Base-by-base conservation (phyloP, 2,329 filamentous ascomycete species). In the Aspergillus luchuensis region DNA sequence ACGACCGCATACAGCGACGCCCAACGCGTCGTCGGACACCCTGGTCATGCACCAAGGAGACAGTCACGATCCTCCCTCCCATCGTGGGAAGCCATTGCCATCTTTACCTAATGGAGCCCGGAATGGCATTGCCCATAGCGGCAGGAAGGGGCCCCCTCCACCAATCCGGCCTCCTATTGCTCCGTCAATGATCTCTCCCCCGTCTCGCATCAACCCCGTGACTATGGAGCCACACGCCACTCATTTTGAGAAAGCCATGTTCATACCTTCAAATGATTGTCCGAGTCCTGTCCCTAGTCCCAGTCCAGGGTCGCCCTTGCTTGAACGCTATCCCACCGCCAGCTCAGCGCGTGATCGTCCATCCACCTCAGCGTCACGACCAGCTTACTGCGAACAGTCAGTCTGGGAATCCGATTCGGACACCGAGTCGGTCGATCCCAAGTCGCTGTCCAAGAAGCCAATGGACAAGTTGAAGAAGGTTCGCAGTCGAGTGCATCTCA, bases 351-450 rank as follows among this genome's bases (percentile, higher is more conserved):
- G 69, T 58, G 70, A 74, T 11, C 58, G 74, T 5, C 72, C 74
- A 1, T 76, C 73, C 0, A 76, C 69, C 2, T 75, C 74, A 1
- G 67, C 71, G 0, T 72, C 72, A 6, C 74, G 76, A 23, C 68
- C 66, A 5, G 39, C 43, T 3, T 63, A 71, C 53, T 70, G 67
- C 21, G 75, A 78, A 57, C 75, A 76, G 17, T 78, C 75, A 0
- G 74, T 77, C 0, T 78, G 75, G 75, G 75, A 78, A 49, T 76
- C 75, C 0, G 75, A 78, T 50, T 78, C 75, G 0, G 75, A 78
- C 17, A 70, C 63, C 5, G 75, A 76, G 57, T 76, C 72, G 0
- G 57, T 68, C 8, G 71, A 69, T 17, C 73, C 71, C 38, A 75
- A 71, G 59, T 75, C 75, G 0, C 64, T 76, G 15, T 76, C 74